These are phyloP conservation scores for Trichophyton equinum DNA, from an alignment of 2,329 filamentous ascomycete genomes.

Conservation along the genomic window DNA sequence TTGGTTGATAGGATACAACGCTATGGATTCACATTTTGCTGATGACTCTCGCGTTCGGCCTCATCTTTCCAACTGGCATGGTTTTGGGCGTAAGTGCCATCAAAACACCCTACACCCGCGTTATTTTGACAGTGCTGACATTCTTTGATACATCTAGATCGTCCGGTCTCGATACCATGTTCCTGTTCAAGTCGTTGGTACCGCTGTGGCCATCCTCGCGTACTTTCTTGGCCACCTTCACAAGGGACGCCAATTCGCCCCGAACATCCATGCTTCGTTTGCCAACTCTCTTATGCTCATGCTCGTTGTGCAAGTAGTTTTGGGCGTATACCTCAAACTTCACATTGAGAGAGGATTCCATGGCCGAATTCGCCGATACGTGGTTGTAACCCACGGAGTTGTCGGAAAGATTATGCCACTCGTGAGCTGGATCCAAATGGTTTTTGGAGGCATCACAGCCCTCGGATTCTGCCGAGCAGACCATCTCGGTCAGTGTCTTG, in stretches of 20 bases:
- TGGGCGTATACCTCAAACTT: conserved; percentile 78
- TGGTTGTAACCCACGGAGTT: conserved; percentile 64
- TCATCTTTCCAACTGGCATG: conserved; percentile 92
- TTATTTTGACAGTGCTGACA: conserved; percentile 1
- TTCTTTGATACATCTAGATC: conserved; percentile 44
- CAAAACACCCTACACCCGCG: background rate
- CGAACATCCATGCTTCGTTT: conserved; percentile 71
- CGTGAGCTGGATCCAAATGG: conserved; percentile 80
- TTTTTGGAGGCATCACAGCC: conserved; percentile 87
- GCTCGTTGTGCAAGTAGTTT: conserved; percentile 59
- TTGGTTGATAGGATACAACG: conserved; percentile 50
- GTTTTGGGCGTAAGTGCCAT: conserved; percentile 62
- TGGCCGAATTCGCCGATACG: conserved; percentile 58
- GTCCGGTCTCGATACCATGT: conserved; percentile 89
- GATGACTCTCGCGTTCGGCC: conserved; percentile 75
- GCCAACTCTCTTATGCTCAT: conserved; percentile 70
- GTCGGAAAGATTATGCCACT: conserved; percentile 80
- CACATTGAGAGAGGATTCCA: conserved; percentile 79
- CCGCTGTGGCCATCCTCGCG: conserved; percentile 63
- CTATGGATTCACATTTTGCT: conserved; percentile 91
- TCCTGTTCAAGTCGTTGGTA: conserved; percentile 65
- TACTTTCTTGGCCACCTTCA: conserved; percentile 89
- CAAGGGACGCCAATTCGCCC: conserved; percentile 71
- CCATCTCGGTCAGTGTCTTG: conserved; percentile 80
- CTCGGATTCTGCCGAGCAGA: conserved; percentile 88